Conservation (phyloP, 208 protist species). For the Acanthamoeba triangularis region DNA sequence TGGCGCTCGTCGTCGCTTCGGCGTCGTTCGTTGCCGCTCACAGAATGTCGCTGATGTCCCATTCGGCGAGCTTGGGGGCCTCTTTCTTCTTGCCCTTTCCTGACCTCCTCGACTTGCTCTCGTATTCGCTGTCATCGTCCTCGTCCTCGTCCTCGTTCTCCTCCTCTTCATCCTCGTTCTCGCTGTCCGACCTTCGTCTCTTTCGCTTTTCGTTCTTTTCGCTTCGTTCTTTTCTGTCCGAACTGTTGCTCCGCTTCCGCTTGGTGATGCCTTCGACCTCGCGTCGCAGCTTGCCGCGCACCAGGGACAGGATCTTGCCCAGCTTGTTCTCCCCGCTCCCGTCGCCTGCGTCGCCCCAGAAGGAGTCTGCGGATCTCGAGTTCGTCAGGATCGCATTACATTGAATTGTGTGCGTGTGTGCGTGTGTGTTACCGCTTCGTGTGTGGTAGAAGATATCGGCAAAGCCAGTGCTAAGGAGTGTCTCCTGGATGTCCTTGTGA, state of each 20-base stretch:
- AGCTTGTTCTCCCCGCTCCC: conserved; percentile 68
- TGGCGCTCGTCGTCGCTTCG: no score
- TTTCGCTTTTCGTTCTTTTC: conserved; percentile 65
- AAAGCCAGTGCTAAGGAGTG: conserved; percentile 21
- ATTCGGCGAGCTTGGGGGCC: conserved; percentile 28
- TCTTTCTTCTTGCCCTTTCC: not conserved
- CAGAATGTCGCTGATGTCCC: conserved; percentile 53
- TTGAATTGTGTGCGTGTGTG: no score
- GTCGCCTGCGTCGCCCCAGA: conserved; percentile 68
- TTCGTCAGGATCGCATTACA: no score
- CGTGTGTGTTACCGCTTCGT: not conserved
- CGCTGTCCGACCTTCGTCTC: conserved; percentile 1
- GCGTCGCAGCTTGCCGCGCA: conserved; percentile 69
- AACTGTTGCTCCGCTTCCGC: conserved; percentile 25
- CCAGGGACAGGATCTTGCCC: conserved; percentile 62
- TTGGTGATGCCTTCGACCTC: conserved; percentile 66
- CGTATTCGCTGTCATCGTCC: not conserved
- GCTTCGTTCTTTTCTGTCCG: not conserved
- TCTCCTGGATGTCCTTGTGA: conserved; percentile 67
- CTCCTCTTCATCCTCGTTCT: not conserved
- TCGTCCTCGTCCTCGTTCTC: not conserved
- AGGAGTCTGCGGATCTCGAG: conserved; percentile 1
- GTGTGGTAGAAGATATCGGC: conserved; percentile 64
- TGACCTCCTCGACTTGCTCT: not conserved
- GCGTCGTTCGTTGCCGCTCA: not conserved